Conservation (phyloP, 148 eudicot genomes). For the Pharnaceum exiguum region DNA sequence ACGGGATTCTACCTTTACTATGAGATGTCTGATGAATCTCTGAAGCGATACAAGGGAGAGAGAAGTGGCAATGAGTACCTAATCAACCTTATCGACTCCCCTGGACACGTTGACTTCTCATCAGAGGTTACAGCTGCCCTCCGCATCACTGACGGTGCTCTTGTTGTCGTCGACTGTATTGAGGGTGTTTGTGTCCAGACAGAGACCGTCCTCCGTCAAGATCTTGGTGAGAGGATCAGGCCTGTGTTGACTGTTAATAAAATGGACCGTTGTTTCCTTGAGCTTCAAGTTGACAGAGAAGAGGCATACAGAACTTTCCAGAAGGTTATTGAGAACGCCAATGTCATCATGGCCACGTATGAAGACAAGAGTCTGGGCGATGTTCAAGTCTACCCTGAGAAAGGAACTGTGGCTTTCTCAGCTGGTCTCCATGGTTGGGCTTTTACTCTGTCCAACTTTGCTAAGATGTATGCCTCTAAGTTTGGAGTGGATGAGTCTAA, state of each 20-base stretch:
- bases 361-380: conserved; percentile 81
- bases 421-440: conserved; percentile 92
- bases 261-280: conserved; percentile 89
- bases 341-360: conserved; percentile 83
- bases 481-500: conserved; percentile 61
- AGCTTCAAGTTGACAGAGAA: conserved; percentile 87
- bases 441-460: conserved; percentile 67
- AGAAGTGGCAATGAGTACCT: conserved; percentile 58
- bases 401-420: conserved; percentile 87
- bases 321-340: conserved; percentile 78
- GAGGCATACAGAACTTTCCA: conserved; percentile 80
- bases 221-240: conserved; percentile 75
- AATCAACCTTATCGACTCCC: conserved; percentile 70
- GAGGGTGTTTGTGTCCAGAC: conserved; percentile 91
- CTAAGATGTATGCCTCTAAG: conserved; percentile 77
- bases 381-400: conserved; percentile 79
- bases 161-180: conserved; percentile 76
- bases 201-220: conserved; percentile 82
- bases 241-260: conserved; percentile 86
- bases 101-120: conserved; percentile 79
- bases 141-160: conserved; percentile 81
- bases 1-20: conserved; percentile 71
- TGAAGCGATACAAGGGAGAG: conserved; percentile 40
- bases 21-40: conserved; percentile 52
- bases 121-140: conserved; percentile 82